Evolutionary conservation across 2,329 filamentous ascomycete species (phyloP).

Genomic region (Helminthosporium solani): DNA sequence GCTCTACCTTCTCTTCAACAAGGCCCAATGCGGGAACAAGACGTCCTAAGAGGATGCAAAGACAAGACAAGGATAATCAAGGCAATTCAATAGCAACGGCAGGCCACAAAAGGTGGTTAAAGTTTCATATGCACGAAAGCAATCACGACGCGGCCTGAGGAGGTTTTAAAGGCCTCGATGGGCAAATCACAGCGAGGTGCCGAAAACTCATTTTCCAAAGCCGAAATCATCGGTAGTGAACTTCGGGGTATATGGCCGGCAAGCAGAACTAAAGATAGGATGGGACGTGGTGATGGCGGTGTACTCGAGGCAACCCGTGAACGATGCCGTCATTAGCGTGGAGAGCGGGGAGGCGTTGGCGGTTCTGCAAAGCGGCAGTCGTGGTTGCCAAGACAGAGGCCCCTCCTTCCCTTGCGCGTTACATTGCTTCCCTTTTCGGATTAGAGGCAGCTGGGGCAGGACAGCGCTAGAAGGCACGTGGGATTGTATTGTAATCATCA

Average conservation of each 20-base stretch:
- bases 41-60: not conserved
- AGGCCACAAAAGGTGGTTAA: no score
- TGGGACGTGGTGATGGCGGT: not conserved
- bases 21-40: no score
- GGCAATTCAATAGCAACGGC: no score
- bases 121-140: not conserved
- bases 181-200: not conserved
- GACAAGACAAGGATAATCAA: not conserved
- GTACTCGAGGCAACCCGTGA: constrained; percentile 10
- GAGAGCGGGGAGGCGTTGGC: constrained; percentile 15
- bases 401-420: not conserved
- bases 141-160: not conserved
- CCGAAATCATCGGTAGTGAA: constrained; percentile 18
- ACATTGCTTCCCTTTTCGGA: not conserved
- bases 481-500: no score
- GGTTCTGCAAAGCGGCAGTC: constrained; percentile 19
- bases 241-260: constrained; percentile 9
- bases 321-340: constrained; percentile 18
- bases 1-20: not conserved
- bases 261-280: not conserved
- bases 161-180: constrained; percentile 9
- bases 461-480: not conserved
- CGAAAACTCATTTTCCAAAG: constrained; percentile 18
- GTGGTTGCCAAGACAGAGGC: constrained; percentile 4
- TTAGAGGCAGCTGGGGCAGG: not conserved